Conservation (phyloP, 2,329 filamentous ascomycete species). For the Colletotrichum falcatum region DNA sequence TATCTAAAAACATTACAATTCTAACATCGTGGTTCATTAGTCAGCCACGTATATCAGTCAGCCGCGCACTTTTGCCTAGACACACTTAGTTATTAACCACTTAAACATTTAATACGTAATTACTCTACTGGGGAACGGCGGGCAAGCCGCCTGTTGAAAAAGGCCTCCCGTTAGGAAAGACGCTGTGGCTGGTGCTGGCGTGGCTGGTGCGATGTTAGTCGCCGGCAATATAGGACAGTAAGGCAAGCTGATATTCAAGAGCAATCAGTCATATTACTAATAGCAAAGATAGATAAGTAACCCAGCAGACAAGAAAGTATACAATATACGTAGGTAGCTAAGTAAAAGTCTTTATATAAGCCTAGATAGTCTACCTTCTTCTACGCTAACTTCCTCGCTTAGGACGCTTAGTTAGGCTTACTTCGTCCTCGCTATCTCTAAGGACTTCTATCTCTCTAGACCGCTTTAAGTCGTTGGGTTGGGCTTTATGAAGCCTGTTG, state of each 20-base stretch:
- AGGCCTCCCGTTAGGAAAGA: slow-evolving; percentile 5
- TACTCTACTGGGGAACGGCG: background rate
- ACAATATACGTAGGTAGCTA: background rate
- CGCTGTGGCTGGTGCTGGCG: background rate
- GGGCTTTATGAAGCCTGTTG: background rate
- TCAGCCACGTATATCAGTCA: too few relatives aligned
- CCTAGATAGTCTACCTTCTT: background rate
- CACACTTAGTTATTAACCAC: too few relatives aligned
- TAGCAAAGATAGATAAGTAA: background rate
- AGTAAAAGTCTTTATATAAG: background rate
- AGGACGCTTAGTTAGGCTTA: background rate
- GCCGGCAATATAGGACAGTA: background rate
- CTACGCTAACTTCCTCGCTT: background rate
- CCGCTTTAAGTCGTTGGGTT: background rate
- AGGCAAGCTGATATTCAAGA: background rate
- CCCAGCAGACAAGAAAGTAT: background rate
- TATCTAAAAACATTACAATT: too few relatives aligned
- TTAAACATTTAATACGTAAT: too few relatives aligned
- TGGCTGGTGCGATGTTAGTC: background rate
- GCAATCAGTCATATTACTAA: background rate
- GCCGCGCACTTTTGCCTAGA: too few relatives aligned
- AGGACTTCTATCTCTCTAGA: slow-evolving; percentile 3
- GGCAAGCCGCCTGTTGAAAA: slow-evolving; percentile 1
- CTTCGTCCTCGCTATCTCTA: background rate
- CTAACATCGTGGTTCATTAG: too few relatives aligned